Percentiles rank a stretch among this genome's conserved stretches.
phyloP scores from a whole-genome alignment of 169 alveolate species.

The Plasmodium vinckei region DNA sequence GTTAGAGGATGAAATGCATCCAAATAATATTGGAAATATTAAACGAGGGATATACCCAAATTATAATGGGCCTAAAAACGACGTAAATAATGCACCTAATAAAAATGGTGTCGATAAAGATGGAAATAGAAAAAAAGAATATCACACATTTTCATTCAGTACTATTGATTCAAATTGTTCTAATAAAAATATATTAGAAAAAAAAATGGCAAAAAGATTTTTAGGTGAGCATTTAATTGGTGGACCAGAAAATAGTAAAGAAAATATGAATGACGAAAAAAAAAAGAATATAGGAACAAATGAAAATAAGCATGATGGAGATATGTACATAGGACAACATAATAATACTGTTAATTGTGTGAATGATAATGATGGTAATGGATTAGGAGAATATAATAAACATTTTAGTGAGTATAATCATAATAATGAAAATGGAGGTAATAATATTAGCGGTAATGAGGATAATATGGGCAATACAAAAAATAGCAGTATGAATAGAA shows the following conservation, averaged over 20 bases:
- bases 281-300: not conserved
- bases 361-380: not conserved
- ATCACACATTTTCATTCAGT: slow-evolving; percentile 47
- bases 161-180: slow-evolving; percentile 46
- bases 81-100: slow-evolving; percentile 13
- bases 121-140: slow-evolving; percentile 43
- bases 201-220: slow-evolving; percentile 5
- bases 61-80: slow-evolving; percentile 1
- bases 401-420: slow-evolving; percentile 4
- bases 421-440: not conserved
- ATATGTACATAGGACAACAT: not conserved
- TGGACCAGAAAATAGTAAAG: slow-evolving; percentile 16
- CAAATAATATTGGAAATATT: not conserved
- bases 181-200: slow-evolving; percentile 45
- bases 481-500: slow-evolving; percentile 2
- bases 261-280: slow-evolving; percentile 10
- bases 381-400: slow-evolving; percentile 7
- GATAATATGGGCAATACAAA: not conserved
- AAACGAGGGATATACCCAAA: slow-evolving; percentile 14
- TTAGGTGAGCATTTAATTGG: slow-evolving; percentile 15
- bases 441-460: not conserved
- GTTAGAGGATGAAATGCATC: not conserved
- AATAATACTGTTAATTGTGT: not conserved
- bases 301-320: slow-evolving; percentile 8
- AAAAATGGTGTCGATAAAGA: slow-evolving; percentile 32